phyloP scores from a whole-genome alignment of 2,329 filamentous ascomycete species.

The Apiospora arundinis region DNA sequence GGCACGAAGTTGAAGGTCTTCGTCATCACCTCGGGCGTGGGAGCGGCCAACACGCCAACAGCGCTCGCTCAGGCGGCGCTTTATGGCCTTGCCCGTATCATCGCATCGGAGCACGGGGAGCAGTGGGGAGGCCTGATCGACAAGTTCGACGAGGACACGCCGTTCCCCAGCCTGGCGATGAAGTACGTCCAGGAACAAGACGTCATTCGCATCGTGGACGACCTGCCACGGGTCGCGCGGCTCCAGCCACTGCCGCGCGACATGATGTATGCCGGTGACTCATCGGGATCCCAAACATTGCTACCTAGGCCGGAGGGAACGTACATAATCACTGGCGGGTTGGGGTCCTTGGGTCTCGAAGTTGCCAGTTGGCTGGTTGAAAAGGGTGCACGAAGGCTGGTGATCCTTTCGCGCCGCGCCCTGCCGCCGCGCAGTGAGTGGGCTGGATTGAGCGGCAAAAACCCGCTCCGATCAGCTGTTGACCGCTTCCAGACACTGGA shows the following conservation, averaged over 20 bases:
- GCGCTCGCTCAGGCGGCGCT: conserved; percentile 44
- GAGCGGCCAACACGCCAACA: conserved; percentile 26
- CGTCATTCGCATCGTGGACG: conserved; percentile 47
- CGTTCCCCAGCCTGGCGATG: conserved; percentile 43
- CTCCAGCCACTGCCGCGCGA: conserved; percentile 19
- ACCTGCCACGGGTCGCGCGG: conserved; percentile 39
- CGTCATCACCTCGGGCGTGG: neutral
- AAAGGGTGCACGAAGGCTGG: conserved; percentile 47
- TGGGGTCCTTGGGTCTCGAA: conserved; percentile 48
- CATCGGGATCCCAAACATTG: conserved; percentile 20
- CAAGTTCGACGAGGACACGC: conserved; percentile 32
- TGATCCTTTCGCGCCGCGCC: conserved; percentile 45
- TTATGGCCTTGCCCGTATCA: conserved; percentile 45
- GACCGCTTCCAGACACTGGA: conserved; percentile 41
- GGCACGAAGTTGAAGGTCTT: conserved; percentile 25
- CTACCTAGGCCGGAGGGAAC: conserved; percentile 43
- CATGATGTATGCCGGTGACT: conserved; percentile 7
- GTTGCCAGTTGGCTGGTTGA: conserved; percentile 44
- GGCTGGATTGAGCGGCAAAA: conserved; percentile 21
- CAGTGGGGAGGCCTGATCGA: conserved; percentile 44
- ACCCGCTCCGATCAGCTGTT: conserved; percentile 2
- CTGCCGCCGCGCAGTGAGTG: conserved; percentile 44
- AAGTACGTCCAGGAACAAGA: conserved; percentile 46
- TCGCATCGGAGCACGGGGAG: conserved; percentile 46
- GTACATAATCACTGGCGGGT: conserved; percentile 49